These are phyloP conservation scores for Coemansia sp. DNA, from an alignment of 192 early-diverging fungal genomes.

Conservation along the genomic window DNA sequence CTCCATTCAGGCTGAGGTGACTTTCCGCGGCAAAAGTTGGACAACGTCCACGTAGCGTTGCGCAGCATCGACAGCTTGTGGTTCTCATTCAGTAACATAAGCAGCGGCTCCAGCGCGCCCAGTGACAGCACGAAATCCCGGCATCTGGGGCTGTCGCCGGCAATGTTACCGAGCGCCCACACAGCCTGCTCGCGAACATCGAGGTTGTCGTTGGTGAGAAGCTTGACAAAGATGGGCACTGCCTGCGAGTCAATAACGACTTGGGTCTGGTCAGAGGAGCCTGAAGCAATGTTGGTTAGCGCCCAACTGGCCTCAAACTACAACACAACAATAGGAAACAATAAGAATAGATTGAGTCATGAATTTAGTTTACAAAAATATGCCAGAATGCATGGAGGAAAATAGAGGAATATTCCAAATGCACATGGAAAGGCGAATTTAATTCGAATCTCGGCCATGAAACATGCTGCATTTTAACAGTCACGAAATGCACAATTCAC, in stretches of 20 bases:
- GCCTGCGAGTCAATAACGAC: conserved; percentile 91
- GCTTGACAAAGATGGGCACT: conserved; percentile 87
- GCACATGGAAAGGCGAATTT: neutral
- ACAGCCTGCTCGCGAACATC: conserved; percentile 98
- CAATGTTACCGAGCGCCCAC: conserved; percentile 99
- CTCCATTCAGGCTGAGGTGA: conserved; percentile 92
- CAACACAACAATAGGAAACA: conserved; percentile 23
- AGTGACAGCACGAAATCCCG: conserved; percentile 83
- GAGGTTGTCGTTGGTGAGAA: conserved; percentile 74
- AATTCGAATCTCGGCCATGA: neutral
- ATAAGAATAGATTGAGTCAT: neutral
- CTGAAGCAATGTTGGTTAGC: conserved; percentile 98
- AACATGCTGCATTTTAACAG: neutral
- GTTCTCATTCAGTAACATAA: conserved; percentile 81
- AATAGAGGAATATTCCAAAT: neutral
- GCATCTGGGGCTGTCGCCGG: conserved; percentile 89
- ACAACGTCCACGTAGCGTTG: conserved; percentile 98
- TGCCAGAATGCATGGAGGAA: neutral
- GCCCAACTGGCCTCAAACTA: conserved; percentile 99
- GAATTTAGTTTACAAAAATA: neutral
- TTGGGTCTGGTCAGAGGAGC: conserved; percentile 90
- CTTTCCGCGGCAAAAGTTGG: conserved; percentile 99
- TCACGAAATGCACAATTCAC: conserved; percentile 3
- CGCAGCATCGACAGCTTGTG: conserved; percentile 96
- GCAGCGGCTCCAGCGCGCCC: conserved; percentile 84